Base-by-base conservation (phyloP, 257 asterid genomes). In the Datura wrightii region DNA sequence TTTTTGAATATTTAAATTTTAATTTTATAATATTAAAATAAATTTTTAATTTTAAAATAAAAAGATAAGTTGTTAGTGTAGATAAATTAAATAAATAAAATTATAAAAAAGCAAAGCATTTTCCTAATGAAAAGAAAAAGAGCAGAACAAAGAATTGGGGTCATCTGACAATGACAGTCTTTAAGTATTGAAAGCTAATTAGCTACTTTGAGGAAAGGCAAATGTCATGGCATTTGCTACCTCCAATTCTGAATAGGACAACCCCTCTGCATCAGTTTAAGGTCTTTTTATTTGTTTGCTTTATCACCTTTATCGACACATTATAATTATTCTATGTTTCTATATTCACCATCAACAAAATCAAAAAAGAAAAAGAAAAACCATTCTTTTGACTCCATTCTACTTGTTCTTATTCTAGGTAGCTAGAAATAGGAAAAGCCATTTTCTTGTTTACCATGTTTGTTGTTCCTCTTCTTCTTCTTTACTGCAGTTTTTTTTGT, bases 311-410 rank as follows among this genome's bases (percentile, higher is more conserved):
- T 83, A 46, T 84, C 84, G 79, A 58, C 37, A 70, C 69, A 59
- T 53, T 52, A 50, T 11, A 62, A 83, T 80, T 84, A 83, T 80
- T 83, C 78, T 65, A 76, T 76, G 81, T 71, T 65, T 56, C 84
- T 55, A 69, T 60, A 60, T 55, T 87, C 81, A 15, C 85, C 48
- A 37, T 66, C 86, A 78, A 82, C 86, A 53, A 52, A 74, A 69
- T 72, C 19, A 83, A 69, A 82, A 67, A 63, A 82, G 60, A 19
- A 79, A 84, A 44, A 70, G 10, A 71, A 54, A 54, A 53, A 65
- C n/a, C 82, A 42, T 82, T 50, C 59, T 82, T 74, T 82, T 88
- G 83, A 82, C 88, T 55, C 42, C 58, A 55, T 13, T 59, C 80
- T 52, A 34, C 81, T 84, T 84, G 71, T 84, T 84, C 67, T 67